Conservation (phyloP, 2,329 filamentous ascomycete species). For the Verruconis gallopava region DNA sequence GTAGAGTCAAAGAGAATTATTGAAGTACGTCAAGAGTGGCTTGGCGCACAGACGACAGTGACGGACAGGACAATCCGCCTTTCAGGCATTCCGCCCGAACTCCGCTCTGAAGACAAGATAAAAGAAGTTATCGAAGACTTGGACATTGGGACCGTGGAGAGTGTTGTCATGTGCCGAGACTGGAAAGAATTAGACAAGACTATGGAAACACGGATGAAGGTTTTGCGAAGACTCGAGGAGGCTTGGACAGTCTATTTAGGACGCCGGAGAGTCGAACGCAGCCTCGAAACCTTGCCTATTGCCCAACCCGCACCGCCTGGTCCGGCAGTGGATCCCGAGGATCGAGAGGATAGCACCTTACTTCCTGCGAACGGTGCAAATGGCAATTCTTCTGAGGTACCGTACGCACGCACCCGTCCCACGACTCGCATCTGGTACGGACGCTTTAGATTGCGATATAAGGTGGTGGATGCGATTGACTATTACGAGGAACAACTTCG, state of each 20-base stretch:
- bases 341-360: conserved; percentile 47
- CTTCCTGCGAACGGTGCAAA: conserved; percentile 28
- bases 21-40: conserved; percentile 72
- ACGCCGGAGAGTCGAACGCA: conserved; percentile 37
- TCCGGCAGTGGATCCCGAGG: conserved; percentile 24
- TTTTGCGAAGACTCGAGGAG: conserved; percentile 64
- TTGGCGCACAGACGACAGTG: conserved; percentile 87
- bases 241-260: conserved; percentile 70
- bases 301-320: conserved; percentile 31
- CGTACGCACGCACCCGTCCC: conserved; percentile 42
- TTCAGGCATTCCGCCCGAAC: conserved; percentile 69
- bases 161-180: conserved; percentile 71
- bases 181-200: conserved; percentile 73
- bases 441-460: conserved; percentile 55
- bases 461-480: conserved; percentile 77
- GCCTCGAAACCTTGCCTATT: conserved; percentile 36
- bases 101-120: conserved; percentile 71
- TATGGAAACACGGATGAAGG: conserved; percentile 50
- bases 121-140: conserved; percentile 78
- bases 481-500: conserved; percentile 84
- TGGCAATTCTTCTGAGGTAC: conserved; percentile 25
- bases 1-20: conserved; percentile 77
- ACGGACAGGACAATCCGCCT: conserved; percentile 89
- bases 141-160: conserved; percentile 80
- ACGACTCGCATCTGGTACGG: conserved; percentile 68